These are phyloP conservation scores for Sporothrix mexicana DNA, from an alignment of 2,329 filamentous ascomycete genomes.

Conservation along the genomic window DNA sequence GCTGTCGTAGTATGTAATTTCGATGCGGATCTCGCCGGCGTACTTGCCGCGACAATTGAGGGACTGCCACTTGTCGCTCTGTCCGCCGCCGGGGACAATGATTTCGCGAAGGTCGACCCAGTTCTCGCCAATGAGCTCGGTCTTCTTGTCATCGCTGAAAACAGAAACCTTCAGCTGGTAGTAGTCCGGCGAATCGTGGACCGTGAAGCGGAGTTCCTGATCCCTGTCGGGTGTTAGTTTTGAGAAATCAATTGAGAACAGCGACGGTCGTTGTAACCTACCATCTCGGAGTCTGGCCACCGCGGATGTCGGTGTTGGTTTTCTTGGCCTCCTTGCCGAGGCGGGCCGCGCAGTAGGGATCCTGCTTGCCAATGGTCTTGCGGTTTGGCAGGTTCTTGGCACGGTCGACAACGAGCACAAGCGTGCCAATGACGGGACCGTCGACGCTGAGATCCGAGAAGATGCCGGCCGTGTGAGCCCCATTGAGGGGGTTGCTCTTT, in stretches of 20 bases:
- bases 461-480: conserved; percentile 86
- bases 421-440: conserved; percentile 88
- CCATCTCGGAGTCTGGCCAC: conserved; percentile 96
- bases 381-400: conserved; percentile 97
- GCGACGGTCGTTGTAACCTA: conserved; percentile 52
- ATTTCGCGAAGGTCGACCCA: conserved; percentile 86
- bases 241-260: too few species aligned
- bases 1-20: conserved; percentile 94
- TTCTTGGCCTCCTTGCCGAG: conserved; percentile 97
- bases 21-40: conserved; percentile 90
- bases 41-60: conserved; percentile 92
- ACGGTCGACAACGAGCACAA: conserved; percentile 89
- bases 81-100: conserved; percentile 84
- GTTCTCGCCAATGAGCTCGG: conserved; percentile 91
- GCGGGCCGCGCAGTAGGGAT: conserved; percentile 93
- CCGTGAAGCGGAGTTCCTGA: conserved; percentile 92
- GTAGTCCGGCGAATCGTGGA: conserved; percentile 96
- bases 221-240: conserved; percentile 66
- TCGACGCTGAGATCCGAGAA: conserved; percentile 93
- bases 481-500: conserved; percentile 62
- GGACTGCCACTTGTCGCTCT: conserved; percentile 90
- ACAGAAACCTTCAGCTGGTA: conserved; percentile 93
- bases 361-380: conserved; percentile 97
- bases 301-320: conserved; percentile 90
- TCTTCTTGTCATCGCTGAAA: conserved; percentile 98